These are phyloP conservation scores for Penicillium longicatenatum DNA, from an alignment of 495 filamentous ascomycete species.

Conservation along the genomic window DNA sequence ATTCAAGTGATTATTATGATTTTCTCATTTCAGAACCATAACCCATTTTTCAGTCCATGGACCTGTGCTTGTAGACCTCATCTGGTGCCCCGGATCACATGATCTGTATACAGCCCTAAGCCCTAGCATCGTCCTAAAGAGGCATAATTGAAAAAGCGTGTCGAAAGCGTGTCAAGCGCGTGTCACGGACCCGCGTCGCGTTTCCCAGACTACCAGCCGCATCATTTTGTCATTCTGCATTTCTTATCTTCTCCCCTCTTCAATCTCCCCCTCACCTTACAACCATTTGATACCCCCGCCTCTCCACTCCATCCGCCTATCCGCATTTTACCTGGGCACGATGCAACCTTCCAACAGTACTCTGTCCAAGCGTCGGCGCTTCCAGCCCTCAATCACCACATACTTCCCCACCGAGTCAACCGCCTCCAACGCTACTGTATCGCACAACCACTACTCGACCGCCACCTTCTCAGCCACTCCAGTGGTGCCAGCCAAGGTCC, in stretches of 20 bases:
- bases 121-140: constrained; percentile 10
- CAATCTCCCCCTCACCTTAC: constrained; percentile 8
- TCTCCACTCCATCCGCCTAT: constrained; percentile 2
- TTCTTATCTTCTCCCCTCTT: constrained; percentile 15
- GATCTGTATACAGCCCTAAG: background rate
- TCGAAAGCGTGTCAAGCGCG: constrained; percentile 16
- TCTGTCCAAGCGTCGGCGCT: constrained; percentile 46
- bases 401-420: constrained; percentile 35
- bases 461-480: constrained; percentile 47
- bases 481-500: constrained; percentile 61
- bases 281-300: background rate
- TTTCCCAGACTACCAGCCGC: constrained; percentile 17
- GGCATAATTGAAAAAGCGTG: constrained; percentile 27
- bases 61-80: too few relatives aligned
- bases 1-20: too few relatives aligned
- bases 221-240: constrained; percentile 19
- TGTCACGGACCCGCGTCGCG: constrained; percentile 14
- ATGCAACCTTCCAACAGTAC: constrained; percentile 24
- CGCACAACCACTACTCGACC: constrained; percentile 46
- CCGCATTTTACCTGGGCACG: constrained; percentile 12
- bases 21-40: too few relatives aligned
- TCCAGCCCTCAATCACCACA: constrained; percentile 49
- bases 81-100: too few relatives aligned
- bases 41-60: too few relatives aligned
- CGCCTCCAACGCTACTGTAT: constrained; percentile 23